Conservation (phyloP, 768 basidiomycete species). For the Boletus rubropictus region DNA sequence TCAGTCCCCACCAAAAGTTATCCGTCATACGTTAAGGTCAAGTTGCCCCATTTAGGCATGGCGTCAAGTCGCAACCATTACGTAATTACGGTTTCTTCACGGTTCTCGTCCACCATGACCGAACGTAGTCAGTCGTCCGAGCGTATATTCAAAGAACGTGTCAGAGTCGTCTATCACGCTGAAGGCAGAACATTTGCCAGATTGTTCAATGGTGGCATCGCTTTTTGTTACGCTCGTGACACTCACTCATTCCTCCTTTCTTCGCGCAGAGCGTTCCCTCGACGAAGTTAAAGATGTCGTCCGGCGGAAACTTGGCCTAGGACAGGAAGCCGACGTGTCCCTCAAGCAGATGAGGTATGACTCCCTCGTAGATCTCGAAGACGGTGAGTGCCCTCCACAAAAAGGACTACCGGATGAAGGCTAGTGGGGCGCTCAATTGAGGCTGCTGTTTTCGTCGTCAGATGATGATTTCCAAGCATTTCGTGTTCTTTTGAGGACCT, state of each 20-base stretch:
- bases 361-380: conserved; percentile 61
- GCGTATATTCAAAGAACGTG: not conserved
- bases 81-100: not conserved
- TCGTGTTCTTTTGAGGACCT: conserved; percentile 38
- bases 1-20: not conserved
- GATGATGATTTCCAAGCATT: conserved; percentile 82
- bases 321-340: conserved; percentile 30
- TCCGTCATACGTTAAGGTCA: no score
- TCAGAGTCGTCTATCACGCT: conserved; percentile 36
- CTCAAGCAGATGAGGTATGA: conserved; percentile 52
- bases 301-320: conserved; percentile 54
- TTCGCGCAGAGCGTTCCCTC: conserved; percentile 51
- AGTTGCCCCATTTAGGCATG: no score
- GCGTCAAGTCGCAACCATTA: no score
- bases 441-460: conserved; percentile 21
- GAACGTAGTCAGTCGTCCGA: conserved; percentile 2
- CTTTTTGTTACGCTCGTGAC: not conserved
- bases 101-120: conserved; percentile 4
- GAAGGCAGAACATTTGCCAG: conserved; percentile 35
- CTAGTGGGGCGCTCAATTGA: not conserved
- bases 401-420: not conserved
- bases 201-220: conserved; percentile 36
- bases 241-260: conserved; percentile 6
- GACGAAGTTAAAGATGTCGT: conserved; percentile 52
- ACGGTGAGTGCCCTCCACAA: conserved; percentile 41